Conservation (phyloP, 2,329 filamentous ascomycete species). For the Clarireedia hainanense region DNA sequence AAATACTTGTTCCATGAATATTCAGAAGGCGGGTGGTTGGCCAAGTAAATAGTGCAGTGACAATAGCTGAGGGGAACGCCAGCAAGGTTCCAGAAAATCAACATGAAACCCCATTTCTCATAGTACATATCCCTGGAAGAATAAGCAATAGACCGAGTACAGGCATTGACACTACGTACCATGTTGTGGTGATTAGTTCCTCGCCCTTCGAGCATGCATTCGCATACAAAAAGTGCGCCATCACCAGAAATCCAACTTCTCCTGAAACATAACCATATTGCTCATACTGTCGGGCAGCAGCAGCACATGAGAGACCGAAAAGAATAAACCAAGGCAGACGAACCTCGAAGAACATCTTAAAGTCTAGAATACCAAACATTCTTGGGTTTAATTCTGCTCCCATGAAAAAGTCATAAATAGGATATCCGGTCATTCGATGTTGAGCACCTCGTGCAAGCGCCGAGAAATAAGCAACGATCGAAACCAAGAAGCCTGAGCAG, state of each 20-base stretch:
- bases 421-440: conserved; percentile 84
- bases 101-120: conserved; percentile 94
- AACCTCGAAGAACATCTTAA: conserved; percentile 96
- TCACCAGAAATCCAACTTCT: conserved; percentile 76
- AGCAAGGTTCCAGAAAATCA: conserved; percentile 93
- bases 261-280: conserved; percentile 75
- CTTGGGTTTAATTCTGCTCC: conserved; percentile 80
- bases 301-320: conserved; percentile 66
- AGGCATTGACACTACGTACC: conserved; percentile 36
- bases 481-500: conserved; percentile 77
- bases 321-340: conserved; percentile 89
- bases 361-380: conserved; percentile 76
- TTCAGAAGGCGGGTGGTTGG: conserved; percentile 66
- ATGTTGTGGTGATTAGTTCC: conserved; percentile 82
- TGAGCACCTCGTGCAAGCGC: conserved; percentile 71
- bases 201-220: conserved; percentile 90
- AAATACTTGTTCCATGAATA: conserved; percentile 70
- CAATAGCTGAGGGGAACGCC: conserved; percentile 86
- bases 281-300: conserved; percentile 78
- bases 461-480: conserved; percentile 78
- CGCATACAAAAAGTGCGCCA: conserved; percentile 88
- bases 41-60: conserved; percentile 85
- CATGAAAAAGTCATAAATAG: conserved; percentile 86
- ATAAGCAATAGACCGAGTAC: background rate
- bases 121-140: conserved; percentile 75